Evolutionary conservation across 345 rosid genomes (phyloP).

Genomic region (Sonneratia alba): DNA sequence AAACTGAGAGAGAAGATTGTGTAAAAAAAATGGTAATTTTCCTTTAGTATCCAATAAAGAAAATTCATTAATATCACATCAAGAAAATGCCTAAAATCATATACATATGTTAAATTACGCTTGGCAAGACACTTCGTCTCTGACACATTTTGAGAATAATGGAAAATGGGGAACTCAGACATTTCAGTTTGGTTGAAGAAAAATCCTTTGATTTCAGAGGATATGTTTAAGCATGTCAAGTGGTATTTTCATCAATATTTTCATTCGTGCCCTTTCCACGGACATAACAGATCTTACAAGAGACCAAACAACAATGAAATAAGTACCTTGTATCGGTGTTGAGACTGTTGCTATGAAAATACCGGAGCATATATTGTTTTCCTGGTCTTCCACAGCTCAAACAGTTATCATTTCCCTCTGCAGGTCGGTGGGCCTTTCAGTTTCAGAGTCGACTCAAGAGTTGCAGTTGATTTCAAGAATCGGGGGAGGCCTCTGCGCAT

Average conservation of each 20-base stretch:
- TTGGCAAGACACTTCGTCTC: background rate
- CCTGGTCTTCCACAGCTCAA: background rate
- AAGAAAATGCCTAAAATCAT: too few relatives aligned
- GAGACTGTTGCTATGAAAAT: too few relatives aligned
- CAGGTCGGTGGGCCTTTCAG: conserved; percentile 92
- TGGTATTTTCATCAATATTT: background rate
- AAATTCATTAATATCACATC: too few relatives aligned
- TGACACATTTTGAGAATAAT: background rate
- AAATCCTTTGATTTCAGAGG: background rate
- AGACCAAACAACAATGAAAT: background rate
- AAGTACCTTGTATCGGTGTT: too few relatives aligned
- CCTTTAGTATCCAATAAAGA: too few relatives aligned
- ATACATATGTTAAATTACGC: background rate
- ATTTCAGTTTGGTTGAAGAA: background rate
- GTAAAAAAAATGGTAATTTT: background rate
- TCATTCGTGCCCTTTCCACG: background rate
- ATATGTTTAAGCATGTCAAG: background rate
- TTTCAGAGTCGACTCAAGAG: conserved; percentile 68
- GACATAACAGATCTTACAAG: background rate
- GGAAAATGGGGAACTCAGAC: background rate
- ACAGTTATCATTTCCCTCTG: conserved; percentile 13
- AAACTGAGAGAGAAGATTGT: background rate
- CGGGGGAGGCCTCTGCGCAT: conserved; percentile 26
- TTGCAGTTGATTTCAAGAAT: conserved; percentile 44
- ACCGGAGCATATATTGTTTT: too few relatives aligned